Evolutionary conservation across 1,284 basidiomycete genomes (phyloP), one percentile per base, ranked within the genome.

Genomic region (Mycosarcoma mackinlayi): DNA sequence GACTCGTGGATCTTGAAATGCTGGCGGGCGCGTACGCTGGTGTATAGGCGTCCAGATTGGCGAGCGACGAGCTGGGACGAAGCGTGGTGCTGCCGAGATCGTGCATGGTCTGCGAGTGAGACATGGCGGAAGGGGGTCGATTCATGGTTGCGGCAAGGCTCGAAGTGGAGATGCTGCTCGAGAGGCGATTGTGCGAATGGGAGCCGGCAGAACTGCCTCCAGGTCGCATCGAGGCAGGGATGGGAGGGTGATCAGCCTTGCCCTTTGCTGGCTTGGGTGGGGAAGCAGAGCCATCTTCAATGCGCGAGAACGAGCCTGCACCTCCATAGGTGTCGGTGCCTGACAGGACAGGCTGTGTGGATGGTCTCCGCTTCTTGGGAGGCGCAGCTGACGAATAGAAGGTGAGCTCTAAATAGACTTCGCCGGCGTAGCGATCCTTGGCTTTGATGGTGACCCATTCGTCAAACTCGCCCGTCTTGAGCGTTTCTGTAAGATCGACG

Each of bases 381-480:
- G 77, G 76, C 14, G 78, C 76, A 11, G 67, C 75, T 23, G 76
- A 65, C 4, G 75, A 77, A 45, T 81, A 82, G 40, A 80, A 82
- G 33, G 80, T 82, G 39, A 82, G 73, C 54, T 82, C 80, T 48
- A 82, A 71, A 24, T 79, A 82, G 30, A 82, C 78, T 50, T 82
- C 79, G 31, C 80, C 80, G 16, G 76, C 75, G 44, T 78, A 81
- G 11, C 78, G 76, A 35, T 76, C 79, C 27, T 78, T 79, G 10
- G 75, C 65, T 40, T 70, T 74, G 63, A 82, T 77, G 19, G 75
- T 90, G 80, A 96, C 94, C 95, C 95, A 98, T 81, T 97, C 95
- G 85, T 99, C 96, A 3, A 93, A 93, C 84, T 98, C 95, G 45
- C 96, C 96, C 83, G 91, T 93, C 65, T 92, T 92, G 74, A 98